phyloP scores from a whole-genome alignment of 441 rosid genomes.

The Pelargonium cotyledonis region DNA sequence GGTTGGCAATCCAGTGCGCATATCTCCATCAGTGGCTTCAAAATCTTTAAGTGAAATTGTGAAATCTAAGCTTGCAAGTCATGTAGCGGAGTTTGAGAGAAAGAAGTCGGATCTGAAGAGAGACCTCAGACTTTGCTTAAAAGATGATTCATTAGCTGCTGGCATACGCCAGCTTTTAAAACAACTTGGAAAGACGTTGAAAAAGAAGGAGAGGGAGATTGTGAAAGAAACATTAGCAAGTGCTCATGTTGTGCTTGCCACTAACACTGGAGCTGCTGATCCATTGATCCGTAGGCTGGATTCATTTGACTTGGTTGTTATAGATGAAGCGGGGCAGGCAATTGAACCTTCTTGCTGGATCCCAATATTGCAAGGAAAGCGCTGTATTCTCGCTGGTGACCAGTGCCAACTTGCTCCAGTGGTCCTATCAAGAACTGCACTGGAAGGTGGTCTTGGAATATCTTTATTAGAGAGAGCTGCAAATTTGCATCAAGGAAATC shows the following conservation, averaged over 20 bases:
- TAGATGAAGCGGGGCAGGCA: conserved; percentile 97
- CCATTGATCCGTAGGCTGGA: conserved; percentile 70
- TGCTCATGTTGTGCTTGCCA: conserved; percentile 89
- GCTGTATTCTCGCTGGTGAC: conserved; percentile 87
- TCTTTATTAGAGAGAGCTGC: conserved; percentile 84
- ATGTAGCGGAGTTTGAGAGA: conserved; percentile 61
- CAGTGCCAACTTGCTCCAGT: conserved; percentile 95
- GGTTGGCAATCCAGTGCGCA: conserved; percentile 92
- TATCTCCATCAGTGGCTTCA: conserved; percentile 76
- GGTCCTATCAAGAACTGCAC: conserved; percentile 74
- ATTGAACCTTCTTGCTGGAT: conserved; percentile 98
- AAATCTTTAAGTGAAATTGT: conserved; percentile 83
- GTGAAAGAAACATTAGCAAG: conserved; percentile 66
- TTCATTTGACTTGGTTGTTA: conserved; percentile 78
- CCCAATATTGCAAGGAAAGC: conserved; percentile 83
- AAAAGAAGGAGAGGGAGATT: conserved; percentile 89
- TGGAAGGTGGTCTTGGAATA: conserved; percentile 87
- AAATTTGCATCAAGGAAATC: conserved; percentile 62
- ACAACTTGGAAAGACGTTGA: conserved; percentile 74
- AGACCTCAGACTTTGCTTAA: conserved; percentile 72
- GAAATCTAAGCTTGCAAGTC: conserved; percentile 60
- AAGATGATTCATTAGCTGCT: conserved; percentile 92
- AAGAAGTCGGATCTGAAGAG: conserved; percentile 79
- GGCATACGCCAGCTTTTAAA: conserved; percentile 93
- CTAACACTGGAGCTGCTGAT: conserved; percentile 94